Evolutionary conservation across 1,284 basidiomycete genomes (phyloP).

Genomic region (Naganishia liquefaciens): DNA sequence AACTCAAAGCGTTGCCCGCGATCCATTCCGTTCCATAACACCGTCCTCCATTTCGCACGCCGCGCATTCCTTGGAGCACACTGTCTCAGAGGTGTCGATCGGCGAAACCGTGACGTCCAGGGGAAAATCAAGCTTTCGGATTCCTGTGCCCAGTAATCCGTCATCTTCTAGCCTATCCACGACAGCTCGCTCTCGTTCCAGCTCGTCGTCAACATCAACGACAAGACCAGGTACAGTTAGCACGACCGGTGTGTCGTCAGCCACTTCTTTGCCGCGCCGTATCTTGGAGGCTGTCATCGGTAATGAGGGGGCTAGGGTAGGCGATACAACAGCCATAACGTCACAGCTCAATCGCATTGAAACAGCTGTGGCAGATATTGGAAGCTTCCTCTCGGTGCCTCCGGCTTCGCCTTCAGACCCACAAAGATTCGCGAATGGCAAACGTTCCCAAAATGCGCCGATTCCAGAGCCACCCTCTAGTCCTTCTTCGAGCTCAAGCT

Average conservation of each 20-base stretch:
- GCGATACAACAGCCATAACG: conserved; percentile 31
- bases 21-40: not conserved
- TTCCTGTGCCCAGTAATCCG: conserved; percentile 5
- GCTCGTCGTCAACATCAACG: conserved; percentile 2
- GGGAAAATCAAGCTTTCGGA: conserved; percentile 4
- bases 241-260: not conserved
- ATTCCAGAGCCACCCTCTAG: conserved; percentile 31
- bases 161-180: conserved; percentile 20
- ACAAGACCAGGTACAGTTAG: not conserved
- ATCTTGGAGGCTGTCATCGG: conserved; percentile 8
- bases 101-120: not conserved
- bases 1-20: conserved; percentile 3
- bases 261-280: not conserved
- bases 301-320: conserved; percentile 44
- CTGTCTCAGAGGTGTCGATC: not conserved
- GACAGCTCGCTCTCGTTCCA: conserved; percentile 1
- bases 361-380: conserved; percentile 42
- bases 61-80: conserved; percentile 7
- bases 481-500: conserved; percentile 34
- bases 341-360: conserved; percentile 52
- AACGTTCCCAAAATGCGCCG: not conserved
- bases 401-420: conserved; percentile 14
- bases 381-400: conserved; percentile 26
- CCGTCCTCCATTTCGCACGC: conserved; percentile 14
- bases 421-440: not conserved